Conservation (phyloP, 2,329 filamentous ascomycete species). For the Alternaria sp. region DNA sequence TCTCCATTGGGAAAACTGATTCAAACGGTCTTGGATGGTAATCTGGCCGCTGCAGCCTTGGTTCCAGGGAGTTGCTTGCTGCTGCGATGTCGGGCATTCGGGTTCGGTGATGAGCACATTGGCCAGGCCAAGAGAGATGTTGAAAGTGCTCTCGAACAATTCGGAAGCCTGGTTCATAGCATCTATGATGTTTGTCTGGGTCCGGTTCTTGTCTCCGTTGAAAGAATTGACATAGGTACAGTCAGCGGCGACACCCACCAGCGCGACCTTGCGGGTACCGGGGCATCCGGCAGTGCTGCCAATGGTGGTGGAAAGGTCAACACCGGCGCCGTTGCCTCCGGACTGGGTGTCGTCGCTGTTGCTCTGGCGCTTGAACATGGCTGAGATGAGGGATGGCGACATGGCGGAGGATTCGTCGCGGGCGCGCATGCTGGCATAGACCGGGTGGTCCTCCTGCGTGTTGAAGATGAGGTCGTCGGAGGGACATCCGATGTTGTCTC, state of each 20-base stretch:
- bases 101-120: constrained; percentile 82
- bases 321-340: constrained; percentile 77
- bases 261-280: constrained; percentile 85
- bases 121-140: constrained; percentile 89
- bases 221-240: constrained; percentile 85
- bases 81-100: constrained; percentile 75
- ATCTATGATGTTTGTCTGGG: constrained; percentile 78
- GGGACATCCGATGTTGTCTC: constrained; percentile 64
- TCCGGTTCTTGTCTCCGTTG: constrained; percentile 73
- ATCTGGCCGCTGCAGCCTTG: constrained; percentile 70
- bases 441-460: constrained; percentile 72
- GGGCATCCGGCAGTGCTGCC: constrained; percentile 87
- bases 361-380: constrained; percentile 73
- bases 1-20: constrained; percentile 89
- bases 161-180: constrained; percentile 87
- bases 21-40: constrained; percentile 80
- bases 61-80: constrained; percentile 82
- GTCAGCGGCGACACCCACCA: constrained; percentile 92
- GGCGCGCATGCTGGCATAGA: constrained; percentile 64
- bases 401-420: constrained; percentile 58
- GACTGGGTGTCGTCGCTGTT: constrained; percentile 76
- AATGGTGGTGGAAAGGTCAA: constrained; percentile 81
- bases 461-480: constrained; percentile 86
- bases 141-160: constrained; percentile 90
- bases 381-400: constrained; percentile 69